Base-by-base conservation (phyloP, 345 rosid genomes). In the Eucalyptus camaldulensis region DNA sequence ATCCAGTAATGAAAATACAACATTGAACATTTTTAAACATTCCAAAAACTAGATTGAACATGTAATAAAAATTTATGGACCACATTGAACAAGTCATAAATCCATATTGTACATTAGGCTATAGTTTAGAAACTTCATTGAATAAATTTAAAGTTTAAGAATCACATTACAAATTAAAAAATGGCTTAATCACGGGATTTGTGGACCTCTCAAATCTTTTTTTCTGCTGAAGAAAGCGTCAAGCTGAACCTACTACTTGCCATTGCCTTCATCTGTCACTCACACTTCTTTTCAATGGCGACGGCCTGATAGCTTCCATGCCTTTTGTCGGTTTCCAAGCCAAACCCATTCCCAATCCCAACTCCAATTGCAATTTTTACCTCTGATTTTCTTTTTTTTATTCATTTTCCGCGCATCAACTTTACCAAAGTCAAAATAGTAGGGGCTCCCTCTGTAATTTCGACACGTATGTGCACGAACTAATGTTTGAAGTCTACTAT, bases 1-100 rank as follows among this genome's bases (percentile, higher is more conserved):
- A 1, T 24, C 13, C 13, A 24, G 3, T 37, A 56, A 56, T 22
- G 12, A 0, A 24, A 24, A 5, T 9, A 24, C 62, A 56, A 56
- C 13, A 24, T 56, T 9, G 13, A 5, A 56, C 6, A 56, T 56
- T 24, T 56, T 10, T 5, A 24, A 22, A 56, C 62, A 56, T 56
- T 56, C 1, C 6, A 56, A 25, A 56, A 25, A 56, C 6, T 56
- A 56, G 29, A 56, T 56, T 24, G 29, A 24, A 24, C 62, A 24
- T 1, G 1, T 56, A 10, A 22, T 56, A 56, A 24, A 2, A 56
- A 1, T 24, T 56, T 1, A 24, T 4, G 1, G 6, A 56, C 6
- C 29, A 4, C 62, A 5, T 24, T 56, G 1, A 8, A 56, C 3
- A 56, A 24, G 24, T 2, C 4, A 1, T 4, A 56, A 56, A 9